phyloP scores from a whole-genome alignment of 2,329 filamentous ascomycete genomes.

The Botrytis hyacinthi region DNA sequence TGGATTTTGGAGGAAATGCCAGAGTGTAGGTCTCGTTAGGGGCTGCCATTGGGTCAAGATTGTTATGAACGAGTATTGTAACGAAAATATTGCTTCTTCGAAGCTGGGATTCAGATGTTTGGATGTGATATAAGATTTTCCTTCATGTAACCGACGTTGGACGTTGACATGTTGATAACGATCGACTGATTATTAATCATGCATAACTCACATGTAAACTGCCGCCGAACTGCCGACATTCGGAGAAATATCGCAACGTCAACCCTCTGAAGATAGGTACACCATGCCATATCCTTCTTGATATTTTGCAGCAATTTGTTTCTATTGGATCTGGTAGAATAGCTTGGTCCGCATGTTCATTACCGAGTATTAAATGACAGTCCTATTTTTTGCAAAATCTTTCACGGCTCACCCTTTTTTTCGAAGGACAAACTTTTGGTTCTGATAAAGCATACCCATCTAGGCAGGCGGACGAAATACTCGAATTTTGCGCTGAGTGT shows the following conservation, averaged over 20 bases:
- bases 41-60: not conserved
- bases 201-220: not conserved
- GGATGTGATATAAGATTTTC: not conserved
- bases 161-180: not conserved
- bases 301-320: not conserved
- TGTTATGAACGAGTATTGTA: not conserved
- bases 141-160: not conserved
- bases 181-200: slow-evolving; percentile 6
- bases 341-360: not conserved
- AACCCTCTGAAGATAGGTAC: not conserved
- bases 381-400: not conserved
- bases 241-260: not conserved
- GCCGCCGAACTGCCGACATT: not conserved
- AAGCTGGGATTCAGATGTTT: not conserved
- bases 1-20: slow-evolving; percentile 21
- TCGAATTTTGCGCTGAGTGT: not conserved
- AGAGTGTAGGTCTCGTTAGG: slow-evolving; percentile 55
- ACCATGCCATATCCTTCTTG: not conserved
- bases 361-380: not conserved
- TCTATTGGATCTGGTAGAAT: not conserved
- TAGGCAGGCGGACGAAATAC: not conserved
- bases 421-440: not conserved
- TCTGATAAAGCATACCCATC: not conserved
- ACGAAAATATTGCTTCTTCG: not conserved
- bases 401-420: not conserved